Evolutionary conservation across 31 red algal species (phyloP).

Genomic region (Endocladia muricata): DNA sequence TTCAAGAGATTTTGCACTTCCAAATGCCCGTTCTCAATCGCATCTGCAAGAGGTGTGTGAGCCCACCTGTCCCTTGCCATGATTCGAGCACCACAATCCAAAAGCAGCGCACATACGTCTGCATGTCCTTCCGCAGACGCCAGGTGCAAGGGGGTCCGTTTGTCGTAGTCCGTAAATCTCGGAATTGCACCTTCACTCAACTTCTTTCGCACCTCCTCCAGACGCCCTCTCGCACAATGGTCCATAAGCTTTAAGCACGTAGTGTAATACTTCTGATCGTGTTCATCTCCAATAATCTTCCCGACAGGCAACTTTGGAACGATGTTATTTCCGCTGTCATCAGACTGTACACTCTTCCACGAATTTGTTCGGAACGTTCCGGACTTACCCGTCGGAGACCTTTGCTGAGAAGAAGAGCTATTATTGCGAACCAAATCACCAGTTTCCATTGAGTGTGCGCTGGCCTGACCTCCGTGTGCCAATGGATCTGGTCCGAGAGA

Average conservation of each 20-base stretch:
- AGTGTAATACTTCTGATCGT: conserved; percentile 50
- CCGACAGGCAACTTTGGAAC: background rate
- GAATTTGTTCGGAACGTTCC: conserved; percentile 12
- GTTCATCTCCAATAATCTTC: conserved; percentile 8
- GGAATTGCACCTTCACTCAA: conserved; percentile 58
- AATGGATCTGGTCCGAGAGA: too few species aligned
- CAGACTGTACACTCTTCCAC: conserved; percentile 27
- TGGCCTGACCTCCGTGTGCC: background rate
- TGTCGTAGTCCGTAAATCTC: conserved; percentile 84
- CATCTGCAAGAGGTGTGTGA: conserved; percentile 63
- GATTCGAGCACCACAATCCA: conserved; percentile 67
- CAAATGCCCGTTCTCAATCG: conserved; percentile 38
- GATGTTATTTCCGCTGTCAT: conserved; percentile 32
- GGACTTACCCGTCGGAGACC: background rate
- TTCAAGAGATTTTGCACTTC: conserved; percentile 31
- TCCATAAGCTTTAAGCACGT: conserved; percentile 54
- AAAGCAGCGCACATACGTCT: conserved; percentile 33
- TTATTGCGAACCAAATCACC: background rate
- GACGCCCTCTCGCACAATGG: conserved; percentile 39
- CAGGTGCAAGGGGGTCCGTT: conserved; percentile 78
- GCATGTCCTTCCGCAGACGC: conserved; percentile 64
- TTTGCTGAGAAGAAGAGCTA: background rate
- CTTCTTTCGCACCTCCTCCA: conserved; percentile 41
- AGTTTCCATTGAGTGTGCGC: background rate
- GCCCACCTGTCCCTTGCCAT: conserved; percentile 79